These are phyloP conservation scores for Leccinum variicolor DNA, from an alignment of 768 basidiomycete species.

Conservation along the genomic window DNA sequence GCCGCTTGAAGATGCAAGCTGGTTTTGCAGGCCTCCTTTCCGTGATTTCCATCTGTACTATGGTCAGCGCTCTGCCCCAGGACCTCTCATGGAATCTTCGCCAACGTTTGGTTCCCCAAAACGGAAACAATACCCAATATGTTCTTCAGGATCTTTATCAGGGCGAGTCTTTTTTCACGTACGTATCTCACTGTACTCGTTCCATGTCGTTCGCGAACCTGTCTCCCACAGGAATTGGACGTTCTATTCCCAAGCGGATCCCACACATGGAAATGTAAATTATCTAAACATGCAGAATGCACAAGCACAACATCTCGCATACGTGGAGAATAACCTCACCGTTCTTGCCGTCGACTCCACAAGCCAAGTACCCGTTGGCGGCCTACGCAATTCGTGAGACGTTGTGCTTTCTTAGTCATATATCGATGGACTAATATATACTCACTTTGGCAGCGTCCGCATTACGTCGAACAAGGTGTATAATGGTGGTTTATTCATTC, in stretches of 20 bases:
- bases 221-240: slow-evolving; percentile 49
- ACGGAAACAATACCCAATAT: slow-evolving; percentile 25
- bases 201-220: not conserved
- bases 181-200: slow-evolving; percentile 13
- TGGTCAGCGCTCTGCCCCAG: slow-evolving; percentile 24
- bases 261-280: slow-evolving; percentile 67
- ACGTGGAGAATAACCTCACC: slow-evolving; percentile 51
- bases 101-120: not conserved
- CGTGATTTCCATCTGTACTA: slow-evolving; percentile 27
- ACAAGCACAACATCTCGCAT: slow-evolving; percentile 49
- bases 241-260: slow-evolving; percentile 59
- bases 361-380: slow-evolving; percentile 43
- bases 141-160: slow-evolving; percentile 33
- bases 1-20: slow-evolving; percentile 18
- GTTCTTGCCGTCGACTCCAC: slow-evolving; percentile 63
- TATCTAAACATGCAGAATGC: slow-evolving; percentile 51
- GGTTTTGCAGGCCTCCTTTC: slow-evolving; percentile 24
- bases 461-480: slow-evolving; percentile 60
- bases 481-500: slow-evolving; percentile 64
- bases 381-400: slow-evolving; percentile 50
- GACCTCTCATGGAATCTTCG: slow-evolving; percentile 12
- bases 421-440: not conserved
- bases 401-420: not conserved
- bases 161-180: slow-evolving; percentile 58
- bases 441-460: slow-evolving; percentile 47